Evolutionary conservation across 805 yeast genomes (phyloP), one percentile per base, ranked within the genome.

Genomic region (Metschnikowia amazonensis): DNA sequence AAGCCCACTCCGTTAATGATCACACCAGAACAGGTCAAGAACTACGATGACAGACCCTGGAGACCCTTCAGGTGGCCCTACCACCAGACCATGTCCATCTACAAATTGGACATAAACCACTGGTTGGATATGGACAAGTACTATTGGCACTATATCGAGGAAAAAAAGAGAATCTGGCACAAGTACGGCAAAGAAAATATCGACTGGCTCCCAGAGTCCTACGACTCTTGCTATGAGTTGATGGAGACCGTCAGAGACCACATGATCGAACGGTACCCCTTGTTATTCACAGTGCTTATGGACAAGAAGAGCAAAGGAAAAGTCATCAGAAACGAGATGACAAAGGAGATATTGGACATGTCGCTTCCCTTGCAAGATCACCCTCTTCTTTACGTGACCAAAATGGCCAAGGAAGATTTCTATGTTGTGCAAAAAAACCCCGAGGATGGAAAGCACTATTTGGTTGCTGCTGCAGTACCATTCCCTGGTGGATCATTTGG

Each of bases 71-170:
- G 89, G 57, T 81, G 86, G 82, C 89, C 89, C 24, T 84, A 84
- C 58, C 88, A 83, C 62, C 89, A 84, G 63, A 84, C 89, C 1
- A 84, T 84, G 89, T 76, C 84, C 13, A 82, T 84, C 40, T 83
- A 75, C 67, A 81, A 79, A 59, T 70, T 84, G n/a, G 86, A 83
- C 58, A 69, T 81, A 30, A 82, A 83, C 61, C 85, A 84, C 64
- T 84, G 89, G 89, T 64, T 84, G 52, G 89, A 84, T 56, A 84
- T 84, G 89, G 89, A 84, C 61, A 83, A 82, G 60, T 84, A 81
- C 63, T 84, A 82, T 58, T 70, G 80, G 61, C 82, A 80, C 51
- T 84, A 84, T 55, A 75, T 82, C 45, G 69, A 76, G 49, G 88
- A 84, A 57, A 82, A 82, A 62, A 63, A 75, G 56, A 66, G 86